phyloP scores from a whole-genome alignment of 2,329 filamentous ascomycete genomes.

The Ophiostoma piceae region DNA sequence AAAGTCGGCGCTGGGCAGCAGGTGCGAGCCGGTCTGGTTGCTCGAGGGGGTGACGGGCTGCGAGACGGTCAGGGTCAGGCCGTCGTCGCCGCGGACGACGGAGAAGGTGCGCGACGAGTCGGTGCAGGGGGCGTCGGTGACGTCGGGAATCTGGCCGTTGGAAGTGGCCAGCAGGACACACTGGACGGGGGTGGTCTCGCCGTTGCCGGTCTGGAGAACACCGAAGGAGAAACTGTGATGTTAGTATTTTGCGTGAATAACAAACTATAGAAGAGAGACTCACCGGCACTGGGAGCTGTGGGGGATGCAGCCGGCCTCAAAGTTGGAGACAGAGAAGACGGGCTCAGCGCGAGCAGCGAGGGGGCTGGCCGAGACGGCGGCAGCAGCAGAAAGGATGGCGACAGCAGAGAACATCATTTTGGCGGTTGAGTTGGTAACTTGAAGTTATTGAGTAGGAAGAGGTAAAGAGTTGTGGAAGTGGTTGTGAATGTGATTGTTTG shows the following conservation, averaged over 20 bases:
- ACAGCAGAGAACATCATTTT: slow-evolving; percentile 13
- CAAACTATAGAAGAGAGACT: background rate
- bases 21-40: slow-evolving; percentile 5
- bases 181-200: slow-evolving; percentile 4
- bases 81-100: background rate
- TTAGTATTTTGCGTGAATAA: background rate
- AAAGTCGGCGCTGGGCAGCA: background rate
- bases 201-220: background rate
- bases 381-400: slow-evolving; percentile 2
- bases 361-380: slow-evolving; percentile 12
- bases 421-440: background rate
- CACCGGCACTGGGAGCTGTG: slow-evolving; percentile 15
- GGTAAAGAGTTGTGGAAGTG: background rate
- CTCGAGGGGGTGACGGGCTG: slow-evolving; percentile 1
- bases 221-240: background rate
- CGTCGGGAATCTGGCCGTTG: background rate
- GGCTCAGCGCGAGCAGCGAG: background rate
- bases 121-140: background rate
- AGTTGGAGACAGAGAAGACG: background rate
- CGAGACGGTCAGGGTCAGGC: slow-evolving; percentile 4
- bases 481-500: background rate
- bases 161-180: background rate
- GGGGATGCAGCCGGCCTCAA: slow-evolving; percentile 5
- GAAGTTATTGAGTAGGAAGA: background rate
- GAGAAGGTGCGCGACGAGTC: slow-evolving; percentile 9